A percentile compares a stretch with the other conserved stretches of the same genome.
Conservation (phyloP, 495 filamentous ascomycete species). For the Penicillium canescens region DNA sequence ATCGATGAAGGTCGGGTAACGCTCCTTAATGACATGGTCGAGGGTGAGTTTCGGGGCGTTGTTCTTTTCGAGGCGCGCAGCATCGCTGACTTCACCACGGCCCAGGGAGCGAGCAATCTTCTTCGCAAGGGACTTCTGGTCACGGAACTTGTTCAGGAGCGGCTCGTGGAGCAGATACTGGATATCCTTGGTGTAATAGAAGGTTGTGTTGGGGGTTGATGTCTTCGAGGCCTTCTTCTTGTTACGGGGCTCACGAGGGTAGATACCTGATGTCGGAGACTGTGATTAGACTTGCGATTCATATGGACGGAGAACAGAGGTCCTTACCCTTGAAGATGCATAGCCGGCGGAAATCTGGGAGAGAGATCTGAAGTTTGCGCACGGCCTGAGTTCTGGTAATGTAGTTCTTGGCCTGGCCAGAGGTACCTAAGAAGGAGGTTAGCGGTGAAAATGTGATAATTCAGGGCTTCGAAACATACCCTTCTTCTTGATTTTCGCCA, state of each 20-base stretch:
- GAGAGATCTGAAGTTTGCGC: slow-evolving; percentile 93
- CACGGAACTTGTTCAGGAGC: slow-evolving; percentile 90
- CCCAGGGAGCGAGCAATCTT: slow-evolving; percentile 92
- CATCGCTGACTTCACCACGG: slow-evolving; percentile 85
- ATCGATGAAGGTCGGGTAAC: slow-evolving; percentile 96
- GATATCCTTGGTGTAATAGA: slow-evolving; percentile 99
- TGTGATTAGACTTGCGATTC: slow-evolving; percentile 11
- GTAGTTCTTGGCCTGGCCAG: slow-evolving; percentile 96
- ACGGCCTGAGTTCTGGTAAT: slow-evolving; percentile 95
- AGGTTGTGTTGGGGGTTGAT: slow-evolving; percentile 85
- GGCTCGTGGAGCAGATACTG: slow-evolving; percentile 97
- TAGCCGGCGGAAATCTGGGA: slow-evolving; percentile 94
- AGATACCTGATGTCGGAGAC: slow-evolving; percentile 63
- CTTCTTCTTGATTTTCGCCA: slow-evolving; percentile 94
- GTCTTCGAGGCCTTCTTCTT: slow-evolving; percentile 96
- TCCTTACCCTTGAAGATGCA: slow-evolving; percentile 91
- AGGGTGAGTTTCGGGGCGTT: slow-evolving; percentile 82
- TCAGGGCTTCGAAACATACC: slow-evolving; percentile 42
- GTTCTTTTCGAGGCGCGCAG: slow-evolving; percentile 78
- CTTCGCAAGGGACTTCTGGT: slow-evolving; percentile 93
- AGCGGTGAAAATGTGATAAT: slow-evolving; percentile 15
- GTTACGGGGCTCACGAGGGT: slow-evolving; percentile 91
- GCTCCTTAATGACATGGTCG: slow-evolving; percentile 95
- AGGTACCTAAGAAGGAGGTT: slow-evolving; percentile 57
- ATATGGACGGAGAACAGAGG: background rate